phyloP scores from a whole-genome alignment of 1,284 basidiomycete genomes.

The Microbotryum saponariae region DNA sequence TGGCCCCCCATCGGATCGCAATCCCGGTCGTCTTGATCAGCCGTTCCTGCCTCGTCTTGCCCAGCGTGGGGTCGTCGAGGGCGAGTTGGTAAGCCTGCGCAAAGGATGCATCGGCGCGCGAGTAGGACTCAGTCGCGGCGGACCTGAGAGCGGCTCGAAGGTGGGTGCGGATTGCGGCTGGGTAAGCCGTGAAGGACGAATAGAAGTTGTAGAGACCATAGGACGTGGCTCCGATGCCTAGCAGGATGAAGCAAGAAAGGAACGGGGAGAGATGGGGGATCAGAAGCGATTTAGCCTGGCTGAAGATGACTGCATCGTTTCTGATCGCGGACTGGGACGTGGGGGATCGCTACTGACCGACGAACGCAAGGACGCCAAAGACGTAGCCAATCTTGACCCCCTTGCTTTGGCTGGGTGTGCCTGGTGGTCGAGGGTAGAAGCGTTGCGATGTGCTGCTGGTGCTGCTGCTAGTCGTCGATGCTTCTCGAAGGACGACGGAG shows the following conservation, averaged over 20 bases:
- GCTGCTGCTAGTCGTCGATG: too few species aligned
- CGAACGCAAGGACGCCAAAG: constrained; percentile 16
- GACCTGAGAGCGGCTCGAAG: constrained; percentile 26
- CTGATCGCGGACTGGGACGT: too few species aligned
- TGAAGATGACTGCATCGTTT: too few species aligned
- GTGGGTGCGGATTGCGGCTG: constrained; percentile 21
- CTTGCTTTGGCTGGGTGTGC: constrained; percentile 1
- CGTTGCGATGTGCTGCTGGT: not conserved
- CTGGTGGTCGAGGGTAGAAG: constrained; percentile 6
- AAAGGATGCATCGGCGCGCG: constrained; percentile 17
- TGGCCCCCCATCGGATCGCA: constrained; percentile 23
- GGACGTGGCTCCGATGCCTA: constrained; percentile 24
- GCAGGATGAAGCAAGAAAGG: not conserved
- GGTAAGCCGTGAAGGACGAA: constrained; percentile 25
- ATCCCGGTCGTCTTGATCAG: constrained; percentile 22
- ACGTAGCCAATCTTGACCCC: constrained; percentile 26
- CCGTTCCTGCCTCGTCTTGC: constrained; percentile 3
- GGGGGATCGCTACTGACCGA: constrained; percentile 13
- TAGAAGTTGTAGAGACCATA: constrained; percentile 30
- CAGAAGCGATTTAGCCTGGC: too few species aligned
- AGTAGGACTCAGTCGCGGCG: not conserved
- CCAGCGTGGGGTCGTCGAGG: constrained; percentile 12
- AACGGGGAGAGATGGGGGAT: too few species aligned
- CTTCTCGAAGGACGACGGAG: too few species aligned
- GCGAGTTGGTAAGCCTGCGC: constrained; percentile 20